These are phyloP conservation scores for Eustoma russellianum DNA, from an alignment of 257 asterid species.

Conservation along the genomic window DNA sequence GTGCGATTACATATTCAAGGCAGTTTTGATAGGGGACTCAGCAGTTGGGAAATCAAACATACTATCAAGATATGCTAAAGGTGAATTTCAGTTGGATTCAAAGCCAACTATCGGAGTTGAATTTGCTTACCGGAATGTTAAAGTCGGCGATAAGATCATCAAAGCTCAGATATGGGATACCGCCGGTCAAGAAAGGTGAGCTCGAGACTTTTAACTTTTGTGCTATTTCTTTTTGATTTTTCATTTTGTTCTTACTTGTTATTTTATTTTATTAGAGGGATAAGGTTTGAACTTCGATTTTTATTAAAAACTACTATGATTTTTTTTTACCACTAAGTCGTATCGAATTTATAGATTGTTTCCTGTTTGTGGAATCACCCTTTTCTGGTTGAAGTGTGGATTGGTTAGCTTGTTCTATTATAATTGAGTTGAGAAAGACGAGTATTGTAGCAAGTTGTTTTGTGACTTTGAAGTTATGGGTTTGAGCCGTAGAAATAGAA, in stretches of 20 bases:
- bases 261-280: too few species aligned
- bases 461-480: too few species aligned
- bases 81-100: slow-evolving; percentile 62
- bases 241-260: too few species aligned
- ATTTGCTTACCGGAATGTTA: slow-evolving; percentile 65
- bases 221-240: background rate
- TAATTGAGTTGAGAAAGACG: too few species aligned
- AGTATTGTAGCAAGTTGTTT: too few species aligned
- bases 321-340: background rate
- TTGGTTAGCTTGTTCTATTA: too few species aligned
- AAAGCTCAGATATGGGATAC: slow-evolving; percentile 97
- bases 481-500: too few species aligned
- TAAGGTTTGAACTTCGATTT: background rate
- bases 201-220: too few species aligned
- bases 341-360: too few species aligned
- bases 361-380: too few species aligned
- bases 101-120: slow-evolving; percentile 89
- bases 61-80: slow-evolving; percentile 54
- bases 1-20: slow-evolving; percentile 81
- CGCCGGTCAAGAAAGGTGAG: slow-evolving; percentile 88
- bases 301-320: too few species aligned
- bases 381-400: too few species aligned
- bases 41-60: slow-evolving; percentile 80
- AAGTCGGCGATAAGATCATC: slow-evolving; percentile 63
- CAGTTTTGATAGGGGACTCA: slow-evolving; percentile 76